Conservation (phyloP, 2,329 filamentous ascomycete genomes). For the Fusarium proliferatum region DNA sequence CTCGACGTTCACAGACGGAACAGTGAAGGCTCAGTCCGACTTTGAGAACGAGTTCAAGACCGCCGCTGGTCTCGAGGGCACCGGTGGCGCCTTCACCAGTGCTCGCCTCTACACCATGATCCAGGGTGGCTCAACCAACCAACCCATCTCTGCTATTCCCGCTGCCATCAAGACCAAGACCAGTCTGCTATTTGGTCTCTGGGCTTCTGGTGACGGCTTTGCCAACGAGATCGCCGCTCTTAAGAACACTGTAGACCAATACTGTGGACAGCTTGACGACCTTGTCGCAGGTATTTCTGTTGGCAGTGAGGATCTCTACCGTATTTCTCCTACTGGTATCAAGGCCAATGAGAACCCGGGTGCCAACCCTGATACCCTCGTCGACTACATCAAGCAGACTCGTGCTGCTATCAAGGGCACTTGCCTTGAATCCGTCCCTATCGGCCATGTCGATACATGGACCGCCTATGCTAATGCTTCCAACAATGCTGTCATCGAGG, state of each 20-base stretch:
- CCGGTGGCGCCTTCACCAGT: slow-evolving; percentile 71
- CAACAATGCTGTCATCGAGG: slow-evolving; percentile 76
- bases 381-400: slow-evolving; percentile 77
- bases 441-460: slow-evolving; percentile 94
- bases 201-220: slow-evolving; percentile 80
- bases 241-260: slow-evolving; percentile 73
- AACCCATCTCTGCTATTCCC: slow-evolving; percentile 77
- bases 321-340: slow-evolving; percentile 77
- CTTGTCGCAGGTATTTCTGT: slow-evolving; percentile 86
- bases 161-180: slow-evolving; percentile 86
- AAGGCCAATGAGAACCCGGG: slow-evolving; percentile 72
- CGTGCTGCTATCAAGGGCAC: slow-evolving; percentile 73
- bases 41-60: slow-evolving; percentile 77
- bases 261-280: slow-evolving; percentile 72
- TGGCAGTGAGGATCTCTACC: slow-evolving; percentile 88
- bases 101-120: slow-evolving; percentile 82
- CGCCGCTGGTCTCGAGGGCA: slow-evolving; percentile 72
- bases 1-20: slow-evolving; percentile 68
- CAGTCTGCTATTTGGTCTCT: slow-evolving; percentile 82
- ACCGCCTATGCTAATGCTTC: slow-evolving; percentile 79
- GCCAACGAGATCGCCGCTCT: slow-evolving; percentile 80
- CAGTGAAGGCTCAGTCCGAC: slow-evolving; percentile 69
- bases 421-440: slow-evolving; percentile 63
- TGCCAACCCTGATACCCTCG: slow-evolving; percentile 69
- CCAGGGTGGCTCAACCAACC: slow-evolving; percentile 73